Percentiles rank a stretch among this genome's conserved stretches.
Evolutionary conservation across 495 filamentous ascomycete species (phyloP).

Genomic region (Margaritispora aquatica): DNA sequence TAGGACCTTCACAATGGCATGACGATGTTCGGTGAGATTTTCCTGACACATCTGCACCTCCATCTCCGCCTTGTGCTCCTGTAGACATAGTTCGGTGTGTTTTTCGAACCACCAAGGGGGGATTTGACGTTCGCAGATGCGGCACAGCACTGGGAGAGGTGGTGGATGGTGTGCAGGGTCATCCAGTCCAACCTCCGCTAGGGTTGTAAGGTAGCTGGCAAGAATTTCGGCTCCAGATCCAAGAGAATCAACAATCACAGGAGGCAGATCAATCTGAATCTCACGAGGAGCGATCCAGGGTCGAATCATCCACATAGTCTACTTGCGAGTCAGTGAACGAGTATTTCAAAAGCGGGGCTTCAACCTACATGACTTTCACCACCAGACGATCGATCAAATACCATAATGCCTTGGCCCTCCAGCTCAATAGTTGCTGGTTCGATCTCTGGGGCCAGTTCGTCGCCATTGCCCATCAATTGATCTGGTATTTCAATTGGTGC

Average conservation of each 20-base stretch:
- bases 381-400: conserved; percentile 83
- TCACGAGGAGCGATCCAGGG: conserved; percentile 84
- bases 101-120: conserved; percentile 99
- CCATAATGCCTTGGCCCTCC: conserved; percentile 96
- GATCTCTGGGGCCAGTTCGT: conserved; percentile 28
- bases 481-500: conserved; percentile 37
- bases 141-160: conserved; percentile 83
- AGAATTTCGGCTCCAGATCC: conserved; percentile 93
- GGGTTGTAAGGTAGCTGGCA: conserved; percentile 81
- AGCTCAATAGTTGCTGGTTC: conserved; percentile 58
- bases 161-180: conserved; percentile 81
- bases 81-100: conserved; percentile 90
- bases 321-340: conserved; percentile 24
- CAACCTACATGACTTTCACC: conserved; percentile 81
- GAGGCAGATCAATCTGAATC: conserved; percentile 90
- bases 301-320: conserved; percentile 99
- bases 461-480: conserved; percentile 35
- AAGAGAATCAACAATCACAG: conserved; percentile 85
- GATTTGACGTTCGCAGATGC: conserved; percentile 95
- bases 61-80: conserved; percentile 95
- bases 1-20: conserved; percentile 90
- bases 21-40: conserved; percentile 85
- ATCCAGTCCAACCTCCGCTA: conserved; percentile 79
- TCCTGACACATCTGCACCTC: conserved; percentile 95
- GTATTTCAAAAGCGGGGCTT: background rate